Conservation (phyloP, 371 early-diverging fungal genomes). For the Rhizopus microsporus region DNA sequence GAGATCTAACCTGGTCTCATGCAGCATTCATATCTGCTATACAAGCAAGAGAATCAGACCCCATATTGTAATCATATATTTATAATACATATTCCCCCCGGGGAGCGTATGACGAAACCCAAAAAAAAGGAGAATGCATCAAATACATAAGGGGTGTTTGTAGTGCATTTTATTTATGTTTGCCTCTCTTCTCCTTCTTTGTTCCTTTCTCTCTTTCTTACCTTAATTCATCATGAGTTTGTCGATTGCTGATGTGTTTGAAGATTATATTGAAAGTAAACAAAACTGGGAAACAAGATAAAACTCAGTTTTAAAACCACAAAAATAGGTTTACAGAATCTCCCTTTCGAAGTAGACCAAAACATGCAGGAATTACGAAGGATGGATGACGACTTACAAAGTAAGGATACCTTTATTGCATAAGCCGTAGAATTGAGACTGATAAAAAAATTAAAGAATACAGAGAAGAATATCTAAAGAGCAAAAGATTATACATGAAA, state of each 20-base stretch:
- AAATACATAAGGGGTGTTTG: slow-evolving; percentile 2
- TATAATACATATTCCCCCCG: neutral
- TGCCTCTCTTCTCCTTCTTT: slow-evolving; percentile 6
- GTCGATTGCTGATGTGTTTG: slow-evolving; percentile 36
- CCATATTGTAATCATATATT: too few relatives aligned
- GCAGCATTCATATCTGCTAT: slow-evolving; percentile 48
- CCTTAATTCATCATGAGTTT: slow-evolving; percentile 21
- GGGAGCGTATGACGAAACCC: neutral
- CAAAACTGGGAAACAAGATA: neutral
- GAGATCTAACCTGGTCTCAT: slow-evolving; percentile 74
- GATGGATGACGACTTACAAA: slow-evolving; percentile 40
- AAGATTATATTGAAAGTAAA: slow-evolving; percentile 41
- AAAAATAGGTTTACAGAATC: slow-evolving; percentile 32
- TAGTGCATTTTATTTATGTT: slow-evolving; percentile 7
- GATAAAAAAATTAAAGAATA: slow-evolving; percentile 3
- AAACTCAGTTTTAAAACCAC: neutral
- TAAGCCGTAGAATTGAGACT: neutral
- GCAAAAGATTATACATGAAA: slow-evolving; percentile 21
- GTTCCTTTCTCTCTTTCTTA: neutral
- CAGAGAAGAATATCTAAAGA: slow-evolving; percentile 29
- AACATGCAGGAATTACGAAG: slow-evolving; percentile 42
- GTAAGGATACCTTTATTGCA: slow-evolving; percentile 18
- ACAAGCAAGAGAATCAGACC: neutral
- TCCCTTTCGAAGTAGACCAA: slow-evolving; percentile 42
- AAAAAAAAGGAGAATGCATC: neutral